Conservation (phyloP, 2,329 filamentous ascomycete genomes). For the Beauveria sp. region DNA sequence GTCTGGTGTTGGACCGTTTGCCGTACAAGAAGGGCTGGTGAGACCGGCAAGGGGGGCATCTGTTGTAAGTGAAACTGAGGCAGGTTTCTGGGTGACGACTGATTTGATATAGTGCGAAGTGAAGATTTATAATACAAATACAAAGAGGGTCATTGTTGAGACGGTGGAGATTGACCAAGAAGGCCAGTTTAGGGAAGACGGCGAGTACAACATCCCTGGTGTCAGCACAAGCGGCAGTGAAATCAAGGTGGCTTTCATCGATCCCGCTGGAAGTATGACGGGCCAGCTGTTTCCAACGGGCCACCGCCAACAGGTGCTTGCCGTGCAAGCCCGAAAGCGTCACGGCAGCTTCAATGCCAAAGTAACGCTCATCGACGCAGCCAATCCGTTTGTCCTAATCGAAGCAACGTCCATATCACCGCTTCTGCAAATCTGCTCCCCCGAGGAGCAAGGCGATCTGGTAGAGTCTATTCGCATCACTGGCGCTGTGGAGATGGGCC, state of each 20-base stretch:
- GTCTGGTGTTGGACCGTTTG: slow-evolving; percentile 52
- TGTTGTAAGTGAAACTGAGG: slow-evolving; percentile 19
- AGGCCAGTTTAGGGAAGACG: slow-evolving; percentile 38
- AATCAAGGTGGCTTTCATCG: slow-evolving; percentile 50
- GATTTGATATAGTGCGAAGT: slow-evolving; percentile 15
- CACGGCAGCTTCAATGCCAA: slow-evolving; percentile 21
- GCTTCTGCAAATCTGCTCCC: slow-evolving; percentile 6
- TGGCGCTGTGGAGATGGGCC: not conserved
- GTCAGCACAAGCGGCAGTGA: slow-evolving; percentile 45
- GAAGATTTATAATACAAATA: slow-evolving; percentile 57
- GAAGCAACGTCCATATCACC: slow-evolving; percentile 28
- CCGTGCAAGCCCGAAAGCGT: not conserved
- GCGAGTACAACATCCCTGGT: slow-evolving; percentile 50
- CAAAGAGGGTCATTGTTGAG: slow-evolving; percentile 45
- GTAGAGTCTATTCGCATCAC: slow-evolving; percentile 20
- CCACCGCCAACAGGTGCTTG: slow-evolving; percentile 30
- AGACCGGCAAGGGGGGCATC: slow-evolving; percentile 18
- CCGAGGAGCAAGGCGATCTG: slow-evolving; percentile 13
- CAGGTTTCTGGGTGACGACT: not conserved
- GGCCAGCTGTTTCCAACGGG: slow-evolving; percentile 52
- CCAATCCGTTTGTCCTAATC: slow-evolving; percentile 42
- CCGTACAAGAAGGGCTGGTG: slow-evolving; percentile 42
- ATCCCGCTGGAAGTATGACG: slow-evolving; percentile 54
- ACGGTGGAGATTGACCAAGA: slow-evolving; percentile 42
- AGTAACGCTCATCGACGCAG: slow-evolving; percentile 27